A percentile compares a stretch with the other conserved stretches of the same genome.
Evolutionary conservation across 495 filamentous ascomycete genomes (phyloP).

Genomic region (Penicillium simplicissimum): DNA sequence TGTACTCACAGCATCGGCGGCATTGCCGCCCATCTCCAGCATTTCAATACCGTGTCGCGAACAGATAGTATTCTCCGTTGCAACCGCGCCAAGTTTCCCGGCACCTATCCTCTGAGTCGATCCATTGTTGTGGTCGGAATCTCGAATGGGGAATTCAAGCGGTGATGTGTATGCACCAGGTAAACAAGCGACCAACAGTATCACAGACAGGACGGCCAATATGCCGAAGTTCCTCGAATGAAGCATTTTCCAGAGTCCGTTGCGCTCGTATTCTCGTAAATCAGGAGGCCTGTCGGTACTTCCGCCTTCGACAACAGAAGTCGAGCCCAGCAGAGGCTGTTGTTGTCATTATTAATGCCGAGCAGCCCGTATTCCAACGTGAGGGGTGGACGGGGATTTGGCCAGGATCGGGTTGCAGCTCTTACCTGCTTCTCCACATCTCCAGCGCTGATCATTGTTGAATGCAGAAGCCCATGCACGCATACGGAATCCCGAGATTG

Average conservation of each 20-base stretch:
- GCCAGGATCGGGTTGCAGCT: slow-evolving; percentile 6
- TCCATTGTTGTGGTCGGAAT: neutral
- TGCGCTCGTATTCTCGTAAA: slow-evolving; percentile 4
- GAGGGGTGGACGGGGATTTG: slow-evolving; percentile 7
- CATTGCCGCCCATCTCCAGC: slow-evolving; percentile 68
- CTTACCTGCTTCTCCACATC: slow-evolving; percentile 44
- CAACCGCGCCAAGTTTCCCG: slow-evolving; percentile 69
- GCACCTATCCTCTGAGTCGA: slow-evolving; percentile 18
- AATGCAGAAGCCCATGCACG: neutral
- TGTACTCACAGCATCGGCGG: slow-evolving; percentile 64
- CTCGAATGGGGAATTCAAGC: slow-evolving; percentile 18
- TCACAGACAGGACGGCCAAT: slow-evolving; percentile 21
- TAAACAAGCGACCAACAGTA: slow-evolving; percentile 28
- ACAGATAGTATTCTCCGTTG: slow-evolving; percentile 74
- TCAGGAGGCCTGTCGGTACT: neutral
- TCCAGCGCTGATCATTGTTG: slow-evolving; percentile 14
- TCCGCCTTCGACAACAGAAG: neutral
- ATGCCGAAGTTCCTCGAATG: slow-evolving; percentile 21
- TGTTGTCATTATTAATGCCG: neutral
- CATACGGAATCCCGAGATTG: neutral
- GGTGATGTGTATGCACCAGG: slow-evolving; percentile 28
- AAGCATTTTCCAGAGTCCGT: slow-evolving; percentile 11
- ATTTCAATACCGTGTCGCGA: slow-evolving; percentile 74
- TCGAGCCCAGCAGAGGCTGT: slow-evolving; percentile 8
- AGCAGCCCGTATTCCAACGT: neutral